Evolutionary conservation across 2,329 filamentous ascomycete genomes (phyloP), one percentile per base, ranked within the genome.

Genomic region (Beauveria rudraprayagi): DNA sequence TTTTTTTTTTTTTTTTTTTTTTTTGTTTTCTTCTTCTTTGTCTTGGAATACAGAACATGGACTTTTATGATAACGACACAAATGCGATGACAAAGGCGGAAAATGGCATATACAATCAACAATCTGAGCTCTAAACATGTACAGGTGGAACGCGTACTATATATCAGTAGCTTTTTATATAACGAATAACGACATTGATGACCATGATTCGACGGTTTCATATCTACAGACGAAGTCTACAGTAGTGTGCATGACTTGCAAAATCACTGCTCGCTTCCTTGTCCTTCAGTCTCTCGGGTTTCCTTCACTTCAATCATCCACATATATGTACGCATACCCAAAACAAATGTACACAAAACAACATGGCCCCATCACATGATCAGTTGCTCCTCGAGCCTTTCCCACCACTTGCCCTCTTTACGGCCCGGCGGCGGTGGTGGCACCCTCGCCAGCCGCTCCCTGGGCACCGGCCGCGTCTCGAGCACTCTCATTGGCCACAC

Each of bases 331-430:
- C 34, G 14, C 11, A 16, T 37, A 37, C 34, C 5, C 28, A 52
- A 34, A 16, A 52, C 24, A 17, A 34, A 14, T 52, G 24, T n/a
- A 54, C 37, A 54, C 10, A 43, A n/a, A 16, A 43, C 9, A 28
- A 28, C 5, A 40, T 43, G 3, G 41, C 17, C 41, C 17, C 17
- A 19, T 50, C 34, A 75, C 47, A 64, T 62, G 61, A 70, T 66
- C 63, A 75, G 19, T 44, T 75, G 70, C n/a, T 66, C 60, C 55
- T 68, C 69, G 34, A 75, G 7, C 14, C 44, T 65, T 11, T 63
- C 48, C 69, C 72, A 73, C 71, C 72, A 75, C 24, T 61, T 47
- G 37, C 58, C 65, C 17, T 62, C 62, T 19, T 58, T 63, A 5
- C 14, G 3, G 19, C 6, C n/a, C 46, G 53, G 24, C n/a, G 53